Percentiles rank a stretch among this genome's conserved stretches.
phyloP scores from a whole-genome alignment of 208 protist species.

The Crithidia mellificae region DNA sequence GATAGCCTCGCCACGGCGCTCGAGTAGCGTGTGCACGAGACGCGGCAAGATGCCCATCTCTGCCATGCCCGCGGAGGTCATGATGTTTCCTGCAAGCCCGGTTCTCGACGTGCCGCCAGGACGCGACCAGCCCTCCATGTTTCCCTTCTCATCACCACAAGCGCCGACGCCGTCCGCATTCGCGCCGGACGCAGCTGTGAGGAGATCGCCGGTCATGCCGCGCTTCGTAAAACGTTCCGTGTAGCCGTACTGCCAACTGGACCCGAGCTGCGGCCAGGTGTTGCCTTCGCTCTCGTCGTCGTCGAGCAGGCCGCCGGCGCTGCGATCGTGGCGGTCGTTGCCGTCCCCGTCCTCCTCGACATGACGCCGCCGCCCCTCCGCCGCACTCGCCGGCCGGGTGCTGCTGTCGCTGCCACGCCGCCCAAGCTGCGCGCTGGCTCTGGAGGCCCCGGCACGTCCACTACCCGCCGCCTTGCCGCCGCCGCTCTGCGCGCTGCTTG shows the following conservation, averaged over 20 bases:
- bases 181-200: neutral
- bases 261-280: slow-evolving; percentile 16
- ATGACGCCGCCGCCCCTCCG: slow-evolving; percentile 4
- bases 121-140: neutral
- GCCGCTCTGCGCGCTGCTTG: neutral
- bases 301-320: neutral
- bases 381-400: neutral
- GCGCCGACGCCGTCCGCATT: too few relatives aligned
- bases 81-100: neutral
- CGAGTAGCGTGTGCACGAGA: slow-evolving; percentile 73
- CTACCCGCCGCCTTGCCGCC: neutral
- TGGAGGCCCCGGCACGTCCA: neutral
- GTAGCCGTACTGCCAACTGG: slow-evolving; percentile 24
- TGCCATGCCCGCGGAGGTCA: slow-evolving; percentile 8
- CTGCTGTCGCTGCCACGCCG: neutral
- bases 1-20: slow-evolving; percentile 59
- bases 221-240: slow-evolving; percentile 3
- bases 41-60: slow-evolving; percentile 82
- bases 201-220: neutral
- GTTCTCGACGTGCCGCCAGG: neutral
- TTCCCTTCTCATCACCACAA: neutral
- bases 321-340: neutral
- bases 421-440: neutral
- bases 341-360: neutral
- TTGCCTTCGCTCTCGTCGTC: slow-evolving; percentile 24